Evolutionary conservation across 768 basidiomycete species (phyloP), one percentile per base, ranked within the genome.

Genomic region (Inosperma sp.): DNA sequence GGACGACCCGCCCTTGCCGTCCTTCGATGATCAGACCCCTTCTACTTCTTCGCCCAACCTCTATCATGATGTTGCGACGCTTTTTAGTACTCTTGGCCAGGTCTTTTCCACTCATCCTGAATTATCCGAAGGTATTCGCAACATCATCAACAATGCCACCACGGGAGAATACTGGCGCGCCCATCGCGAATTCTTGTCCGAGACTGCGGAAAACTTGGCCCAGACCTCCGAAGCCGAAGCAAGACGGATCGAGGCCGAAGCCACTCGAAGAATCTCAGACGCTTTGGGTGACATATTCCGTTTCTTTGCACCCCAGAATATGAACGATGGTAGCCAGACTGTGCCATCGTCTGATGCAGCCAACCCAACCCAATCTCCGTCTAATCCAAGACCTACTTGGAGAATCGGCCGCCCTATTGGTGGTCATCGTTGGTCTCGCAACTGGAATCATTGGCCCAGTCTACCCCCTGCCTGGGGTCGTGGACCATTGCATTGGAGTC

Each of bases 81-180:
- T 91, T 26, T 66, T 91, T 50, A 73, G 72, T 25, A 74, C 74
- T 2, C 63, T 90, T 49, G 77, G 75, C 34, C 68, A 64, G n/a
- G 72, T 82, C 25, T 62, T 89, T 35, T 69, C 77, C 0, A 64
- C 78, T 5, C 85, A 90, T 57, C 88, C 88, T 4, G 86, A 91
- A 55, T 65, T 91, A 9, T 77, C 83, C 3, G 82, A 86, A 49
- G 77, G 76, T 36, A 62, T 91, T 49, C 82, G 80, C 50, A 82
- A 78, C 60, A 78, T 91, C 27, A 63, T 81, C 37, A 69, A 70
- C 43, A 86, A 89, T 56, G 71, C 83, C 4, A 71, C 75, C 5
- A 79, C 71, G 44, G 88, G 86, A 19, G 71, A 76, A 7, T 90
- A 91, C 61, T 91, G 85, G 86, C 64, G 69, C 29, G 65, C 74